phyloP scores from a whole-genome alignment of 495 filamentous ascomycete species.

The Aspergillus nanangensis region DNA sequence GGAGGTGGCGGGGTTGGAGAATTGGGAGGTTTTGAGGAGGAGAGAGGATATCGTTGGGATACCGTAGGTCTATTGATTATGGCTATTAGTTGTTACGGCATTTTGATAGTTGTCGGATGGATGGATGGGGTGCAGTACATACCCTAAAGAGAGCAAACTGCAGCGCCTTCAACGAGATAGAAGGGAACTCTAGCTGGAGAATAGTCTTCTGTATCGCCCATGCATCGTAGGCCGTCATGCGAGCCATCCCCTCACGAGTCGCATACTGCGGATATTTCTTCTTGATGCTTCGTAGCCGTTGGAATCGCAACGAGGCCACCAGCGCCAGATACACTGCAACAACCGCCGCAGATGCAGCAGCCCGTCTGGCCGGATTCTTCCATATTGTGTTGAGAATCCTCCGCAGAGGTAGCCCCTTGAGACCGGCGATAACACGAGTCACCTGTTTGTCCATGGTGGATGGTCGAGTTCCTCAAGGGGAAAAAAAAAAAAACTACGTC shows the following conservation, averaged over 20 bases:
- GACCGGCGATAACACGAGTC: not conserved
- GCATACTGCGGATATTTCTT: conserved; percentile 38
- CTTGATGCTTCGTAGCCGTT: conserved; percentile 37
- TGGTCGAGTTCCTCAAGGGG: no score
- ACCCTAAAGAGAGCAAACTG: conserved; percentile 63
- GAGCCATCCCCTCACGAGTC: conserved; percentile 43
- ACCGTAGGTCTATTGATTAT: conserved; percentile 50
- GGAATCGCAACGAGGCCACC: conserved; percentile 38
- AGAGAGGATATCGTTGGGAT: conserved; percentile 59
- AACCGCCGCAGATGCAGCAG: not conserved
- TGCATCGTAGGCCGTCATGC: conserved; percentile 57
- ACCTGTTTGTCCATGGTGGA: conserved; percentile 6
- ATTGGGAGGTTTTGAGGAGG: conserved; percentile 52
- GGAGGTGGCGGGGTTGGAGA: conserved; percentile 44
- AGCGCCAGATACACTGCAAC: conserved; percentile 17
- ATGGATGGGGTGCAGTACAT: not conserved
- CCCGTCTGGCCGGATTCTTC: conserved; percentile 4
- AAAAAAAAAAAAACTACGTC: no score
- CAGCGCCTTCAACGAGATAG: conserved; percentile 46
- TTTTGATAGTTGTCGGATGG: not conserved
- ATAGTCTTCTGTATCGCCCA: conserved; percentile 49
- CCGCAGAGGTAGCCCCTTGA: conserved; percentile 5
- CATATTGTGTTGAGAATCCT: not conserved
- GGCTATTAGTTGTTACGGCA: conserved; percentile 1
- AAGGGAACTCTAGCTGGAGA: conserved; percentile 49